Evolutionary conservation across 768 basidiomycete genomes (phyloP), one percentile per base, ranked within the genome.

Genomic region (Russula ochroleuca): DNA sequence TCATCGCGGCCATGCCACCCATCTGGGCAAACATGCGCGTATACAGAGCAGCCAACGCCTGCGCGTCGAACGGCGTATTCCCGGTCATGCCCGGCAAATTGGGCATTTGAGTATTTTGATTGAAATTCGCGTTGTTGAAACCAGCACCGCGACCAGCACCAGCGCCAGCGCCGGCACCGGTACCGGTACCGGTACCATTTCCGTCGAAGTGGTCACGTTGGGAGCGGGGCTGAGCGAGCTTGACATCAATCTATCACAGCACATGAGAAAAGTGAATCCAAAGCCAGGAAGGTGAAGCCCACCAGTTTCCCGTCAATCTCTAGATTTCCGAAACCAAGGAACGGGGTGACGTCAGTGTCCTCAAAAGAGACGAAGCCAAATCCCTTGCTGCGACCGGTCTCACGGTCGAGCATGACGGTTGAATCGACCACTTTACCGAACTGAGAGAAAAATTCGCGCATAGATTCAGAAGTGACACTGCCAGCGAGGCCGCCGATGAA

Each of bases 361-460:
- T 94, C 89, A 71, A 96, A 95, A 0, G 92, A 95, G 31, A 98
- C 90, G 72, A 98, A 98, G 0, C 94, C 96, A 69, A 98, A 98
- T 9, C 96, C 96, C 75, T 98, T 95, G 76, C 90, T 93, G 54
- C 93, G 78, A 25, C 90, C 88, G 10, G 92, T 92, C 73, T 96
- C 94, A 57, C 93, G 86, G 75, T 98, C 96, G 69, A 96, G 82
- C 96, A 98, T 98, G 70, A 98, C 93, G 0, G 95, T 97, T 59
- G 94, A 94, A 73, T 98, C 96, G 72, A 96, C 88, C 67, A 98
- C 94, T 69, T 85, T 88, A 62, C 96, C 96, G 70, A 90, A 98
- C 73, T 94, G 88, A 49, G 86, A 85, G 76, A 97, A 95, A 76
- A 92, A 97, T 50, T 87, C 84, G 67, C 89, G 85, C 86, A 98